Conservation (phyloP, 2,329 filamentous ascomycete species). For the Alternaria incomplexa region DNA sequence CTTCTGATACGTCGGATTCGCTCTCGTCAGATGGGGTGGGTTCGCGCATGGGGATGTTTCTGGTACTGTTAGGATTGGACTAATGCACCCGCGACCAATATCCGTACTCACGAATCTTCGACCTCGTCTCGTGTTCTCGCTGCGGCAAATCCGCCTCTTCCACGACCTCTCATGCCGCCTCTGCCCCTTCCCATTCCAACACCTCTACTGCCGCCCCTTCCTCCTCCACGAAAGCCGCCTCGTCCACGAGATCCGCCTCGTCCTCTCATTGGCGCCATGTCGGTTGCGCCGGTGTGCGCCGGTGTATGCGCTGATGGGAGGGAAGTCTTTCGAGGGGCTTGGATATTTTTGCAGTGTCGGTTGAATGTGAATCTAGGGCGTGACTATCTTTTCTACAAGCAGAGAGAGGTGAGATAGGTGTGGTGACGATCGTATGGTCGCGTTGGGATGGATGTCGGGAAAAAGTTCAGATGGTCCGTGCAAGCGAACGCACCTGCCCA, state of each 20-base stretch:
- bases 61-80: constrained; percentile 18
- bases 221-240: constrained; percentile 27
- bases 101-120: constrained; percentile 40
- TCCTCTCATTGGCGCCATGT: constrained; percentile 24
- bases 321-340: neutral
- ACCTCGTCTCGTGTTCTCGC: constrained; percentile 37
- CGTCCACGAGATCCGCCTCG: constrained; percentile 27
- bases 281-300: neutral
- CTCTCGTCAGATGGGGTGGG: constrained; percentile 26
- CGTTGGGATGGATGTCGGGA: neutral
- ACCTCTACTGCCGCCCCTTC: neutral
- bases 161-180: constrained; percentile 9
- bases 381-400: too few species aligned
- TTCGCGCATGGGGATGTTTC: constrained; percentile 18
- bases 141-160: constrained; percentile 34
- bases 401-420: too few species aligned
- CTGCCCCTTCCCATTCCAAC: constrained; percentile 8
- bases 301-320: neutral
- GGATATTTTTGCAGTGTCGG: neutral
- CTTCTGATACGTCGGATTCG: constrained; percentile 29
- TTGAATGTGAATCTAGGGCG: too few species aligned
- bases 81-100: constrained; percentile 2
- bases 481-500: constrained; percentile 40
- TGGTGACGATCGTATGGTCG: too few species aligned
- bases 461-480: constrained; percentile 35